Evolutionary conservation across 2,329 filamentous ascomycete genomes (phyloP).

Genomic region (Clonostachys sp.): DNA sequence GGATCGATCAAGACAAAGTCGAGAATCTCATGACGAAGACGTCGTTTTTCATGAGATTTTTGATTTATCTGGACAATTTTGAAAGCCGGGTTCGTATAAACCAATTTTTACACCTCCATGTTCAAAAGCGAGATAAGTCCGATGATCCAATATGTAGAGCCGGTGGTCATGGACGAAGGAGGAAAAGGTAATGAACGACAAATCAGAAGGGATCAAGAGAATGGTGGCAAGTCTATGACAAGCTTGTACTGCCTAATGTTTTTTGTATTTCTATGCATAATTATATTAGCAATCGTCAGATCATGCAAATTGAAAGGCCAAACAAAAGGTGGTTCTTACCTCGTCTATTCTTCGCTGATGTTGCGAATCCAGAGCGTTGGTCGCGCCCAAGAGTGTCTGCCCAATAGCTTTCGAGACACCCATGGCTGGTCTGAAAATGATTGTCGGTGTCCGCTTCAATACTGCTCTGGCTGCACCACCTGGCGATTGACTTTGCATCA

Average conservation of each 20-base stretch:
- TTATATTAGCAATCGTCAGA: slow-evolving; percentile 4
- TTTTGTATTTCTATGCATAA: slow-evolving; percentile 41
- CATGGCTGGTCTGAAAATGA: slow-evolving; percentile 85
- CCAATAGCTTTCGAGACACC: slow-evolving; percentile 86
- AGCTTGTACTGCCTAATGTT: slow-evolving; percentile 19
- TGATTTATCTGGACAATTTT: no score
- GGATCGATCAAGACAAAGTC: no score
- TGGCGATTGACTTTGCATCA: slow-evolving; percentile 81
- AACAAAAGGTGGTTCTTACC: slow-evolving; percentile 52
- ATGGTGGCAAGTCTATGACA: background rate
- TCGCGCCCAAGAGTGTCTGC: slow-evolving; percentile 85
- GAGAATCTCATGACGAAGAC: no score
- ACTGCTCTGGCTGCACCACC: slow-evolving; percentile 77
- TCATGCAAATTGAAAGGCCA: background rate
- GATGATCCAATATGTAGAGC: no score
- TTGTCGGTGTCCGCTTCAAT: slow-evolving; percentile 79
- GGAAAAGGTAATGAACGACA: no score
- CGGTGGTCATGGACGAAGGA: no score
- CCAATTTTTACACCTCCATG: no score
- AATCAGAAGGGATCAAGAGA: no score
- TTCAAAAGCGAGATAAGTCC: no score
- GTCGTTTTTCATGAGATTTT: no score
- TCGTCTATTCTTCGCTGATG: slow-evolving; percentile 81
- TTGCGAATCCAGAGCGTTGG: slow-evolving; percentile 81
- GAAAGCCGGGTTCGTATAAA: no score